These are phyloP conservation scores for Petunia axillaris DNA, from an alignment of 257 asterid genomes.

Conservation along the genomic window DNA sequence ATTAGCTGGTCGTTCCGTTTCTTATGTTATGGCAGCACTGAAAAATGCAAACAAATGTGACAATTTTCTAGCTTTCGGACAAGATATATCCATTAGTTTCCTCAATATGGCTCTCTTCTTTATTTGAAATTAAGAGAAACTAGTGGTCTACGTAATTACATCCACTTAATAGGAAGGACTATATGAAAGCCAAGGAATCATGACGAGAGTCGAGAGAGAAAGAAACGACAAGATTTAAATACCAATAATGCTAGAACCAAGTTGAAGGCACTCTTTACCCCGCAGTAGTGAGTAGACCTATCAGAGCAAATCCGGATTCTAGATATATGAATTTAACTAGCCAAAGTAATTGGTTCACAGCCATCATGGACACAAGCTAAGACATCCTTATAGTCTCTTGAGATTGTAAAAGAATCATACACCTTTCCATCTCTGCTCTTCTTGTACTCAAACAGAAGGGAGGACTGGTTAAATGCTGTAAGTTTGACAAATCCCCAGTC, in stretches of 20 bases:
- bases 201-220: background rate
- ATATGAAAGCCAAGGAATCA: background rate
- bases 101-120: background rate
- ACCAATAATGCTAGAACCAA: slow-evolving; percentile 17
- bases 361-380: slow-evolving; percentile 25
- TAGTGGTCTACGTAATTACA: background rate
- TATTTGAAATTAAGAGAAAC: background rate
- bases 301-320: background rate
- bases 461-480: slow-evolving; percentile 15
- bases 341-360: slow-evolving; percentile 24
- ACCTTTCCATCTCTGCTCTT: slow-evolving; percentile 22
- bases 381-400: slow-evolving; percentile 20
- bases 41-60: too few relatives aligned
- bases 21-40: too few relatives aligned
- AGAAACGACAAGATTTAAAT: background rate
- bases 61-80: too few relatives aligned
- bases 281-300: background rate
- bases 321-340: background rate
- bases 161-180: background rate
- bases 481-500: slow-evolving; percentile 22
- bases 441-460: slow-evolving; percentile 22
- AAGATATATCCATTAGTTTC: too few relatives aligned
- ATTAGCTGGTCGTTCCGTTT: too few relatives aligned
- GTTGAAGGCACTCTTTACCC: background rate
- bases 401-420: slow-evolving; percentile 14